Evolutionary conservation across 2,329 filamentous ascomycete genomes (phyloP), one percentile per base, ranked within the genome.

Genomic region (Aspergillus aculeatinus): DNA sequence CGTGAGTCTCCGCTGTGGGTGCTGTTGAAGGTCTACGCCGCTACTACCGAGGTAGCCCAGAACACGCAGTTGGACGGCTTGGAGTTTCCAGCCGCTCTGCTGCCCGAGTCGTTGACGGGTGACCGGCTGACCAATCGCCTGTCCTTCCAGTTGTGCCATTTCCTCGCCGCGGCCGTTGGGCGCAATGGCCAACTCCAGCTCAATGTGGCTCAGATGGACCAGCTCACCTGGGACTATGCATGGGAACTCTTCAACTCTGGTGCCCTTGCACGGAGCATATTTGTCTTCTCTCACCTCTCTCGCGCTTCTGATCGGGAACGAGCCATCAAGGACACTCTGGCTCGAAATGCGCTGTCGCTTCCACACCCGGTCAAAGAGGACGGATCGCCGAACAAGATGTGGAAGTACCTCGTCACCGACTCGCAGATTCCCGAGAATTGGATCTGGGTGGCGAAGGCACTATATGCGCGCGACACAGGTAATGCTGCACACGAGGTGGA

Each of bases 381-480:
- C 49, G 73, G 73, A 25, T 67, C 68, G 4, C 65, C 71, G 21
- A 68, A 74, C 63, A 72, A 77, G 16, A 82, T 77, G 56, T 91
- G 87, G 74, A 79, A 76, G 11, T 82, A 83, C 14, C 79, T 95
- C 23, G 84, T 84, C 0, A 79, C 83, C 49, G 86, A 85, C 33
- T 85, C 93, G 56, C 84, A 86, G 63, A 85, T 98, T 48, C 92
- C 94, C 0, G 76, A 82, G 1, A 75, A 83, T 3, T 96, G 94
- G 92, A 83, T 98, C 54, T 96, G 91, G 87, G 86, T 91, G 61
- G 91, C 95, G 19, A 91, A 93, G 71, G 93, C 93, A 12, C 82
- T 94, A 14, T 89, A 89, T 75, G 92, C 92, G 76, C 89, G 90
- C 62, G 87, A 88, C 60, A 86, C 84, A 69, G 86, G 87, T 64